Evolutionary conservation across 345 rosid species (phyloP).

Genomic region (Gossypium thurberi): DNA sequence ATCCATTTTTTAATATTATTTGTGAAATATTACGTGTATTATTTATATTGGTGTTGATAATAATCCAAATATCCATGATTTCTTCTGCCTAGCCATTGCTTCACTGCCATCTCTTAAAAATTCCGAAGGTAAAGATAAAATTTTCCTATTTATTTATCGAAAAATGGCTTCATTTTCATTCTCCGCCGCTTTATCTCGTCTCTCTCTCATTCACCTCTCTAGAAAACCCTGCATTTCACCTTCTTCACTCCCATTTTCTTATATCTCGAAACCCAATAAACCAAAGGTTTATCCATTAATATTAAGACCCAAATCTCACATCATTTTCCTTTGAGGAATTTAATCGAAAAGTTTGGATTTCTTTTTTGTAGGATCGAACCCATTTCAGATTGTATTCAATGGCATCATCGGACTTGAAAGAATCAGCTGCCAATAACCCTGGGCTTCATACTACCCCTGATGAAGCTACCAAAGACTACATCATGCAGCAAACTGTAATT

Average conservation of each 20-base stretch:
- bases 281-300: not conserved
- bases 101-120: too few relatives aligned
- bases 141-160: too few relatives aligned
- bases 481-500: constrained; percentile 90
- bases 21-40: too few relatives aligned
- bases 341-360: not conserved
- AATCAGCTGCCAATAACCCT: constrained; percentile 69
- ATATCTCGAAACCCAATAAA: not conserved
- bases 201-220: not conserved
- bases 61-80: too few relatives aligned
- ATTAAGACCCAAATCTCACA: not conserved
- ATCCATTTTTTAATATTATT: too few relatives aligned
- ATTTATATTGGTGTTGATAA: too few relatives aligned
- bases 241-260: not conserved
- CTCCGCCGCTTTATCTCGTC: constrained; percentile 5
- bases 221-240: not conserved
- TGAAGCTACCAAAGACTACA: constrained; percentile 72
- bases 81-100: too few relatives aligned
- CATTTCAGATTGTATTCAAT: constrained; percentile 50
- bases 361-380: constrained; percentile 29
- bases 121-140: too few relatives aligned
- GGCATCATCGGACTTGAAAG: constrained; percentile 69
- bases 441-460: constrained; percentile 58
- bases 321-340: not conserved
- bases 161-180: constrained; percentile 7